phyloP scores from a whole-genome alignment of 257 asterid genomes.

The Primulina huaijiensis region DNA sequence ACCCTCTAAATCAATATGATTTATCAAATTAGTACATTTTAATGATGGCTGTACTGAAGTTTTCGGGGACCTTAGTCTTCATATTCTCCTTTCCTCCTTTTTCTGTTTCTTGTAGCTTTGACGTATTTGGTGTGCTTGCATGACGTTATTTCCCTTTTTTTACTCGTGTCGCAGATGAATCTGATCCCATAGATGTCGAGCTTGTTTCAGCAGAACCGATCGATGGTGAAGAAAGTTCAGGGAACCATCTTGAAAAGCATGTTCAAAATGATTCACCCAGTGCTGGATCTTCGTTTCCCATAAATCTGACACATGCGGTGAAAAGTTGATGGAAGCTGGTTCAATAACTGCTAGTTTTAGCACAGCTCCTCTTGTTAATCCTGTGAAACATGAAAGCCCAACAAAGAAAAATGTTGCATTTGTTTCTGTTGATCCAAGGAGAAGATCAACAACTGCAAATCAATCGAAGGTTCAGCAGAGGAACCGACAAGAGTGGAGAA shows the following conservation, averaged over 20 bases:
- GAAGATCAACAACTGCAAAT: constrained; percentile 32
- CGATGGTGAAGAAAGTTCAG: constrained; percentile 18
- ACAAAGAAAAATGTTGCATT: constrained; percentile 61
- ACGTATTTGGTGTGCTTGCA: neutral
- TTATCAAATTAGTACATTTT: neutral
- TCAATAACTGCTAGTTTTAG: constrained; percentile 20
- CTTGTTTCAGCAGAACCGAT: constrained; percentile 21
- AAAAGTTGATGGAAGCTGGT: constrained; percentile 17
- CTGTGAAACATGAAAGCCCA: constrained; percentile 28
- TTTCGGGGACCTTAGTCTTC: neutral
- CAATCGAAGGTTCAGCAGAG: constrained; percentile 27
- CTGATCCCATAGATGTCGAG: constrained; percentile 26
- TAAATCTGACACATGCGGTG: neutral
- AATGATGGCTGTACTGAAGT: neutral
- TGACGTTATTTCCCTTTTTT: constrained; percentile 6
- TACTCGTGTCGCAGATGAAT: constrained; percentile 39
- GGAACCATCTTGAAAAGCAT: constrained; percentile 29
- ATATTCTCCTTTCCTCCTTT: neutral
- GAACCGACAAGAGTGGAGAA: constrained; percentile 30
- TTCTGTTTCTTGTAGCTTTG: neutral
- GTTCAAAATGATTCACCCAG: constrained; percentile 21
- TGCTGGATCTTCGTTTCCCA: constrained; percentile 24
- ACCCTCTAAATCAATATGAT: neutral
- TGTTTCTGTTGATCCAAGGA: constrained; percentile 52
- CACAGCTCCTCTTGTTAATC: constrained; percentile 21